Base-by-base conservation (phyloP, 2,329 filamentous ascomycete genomes). In the Drechmeria coniospora region DNA sequence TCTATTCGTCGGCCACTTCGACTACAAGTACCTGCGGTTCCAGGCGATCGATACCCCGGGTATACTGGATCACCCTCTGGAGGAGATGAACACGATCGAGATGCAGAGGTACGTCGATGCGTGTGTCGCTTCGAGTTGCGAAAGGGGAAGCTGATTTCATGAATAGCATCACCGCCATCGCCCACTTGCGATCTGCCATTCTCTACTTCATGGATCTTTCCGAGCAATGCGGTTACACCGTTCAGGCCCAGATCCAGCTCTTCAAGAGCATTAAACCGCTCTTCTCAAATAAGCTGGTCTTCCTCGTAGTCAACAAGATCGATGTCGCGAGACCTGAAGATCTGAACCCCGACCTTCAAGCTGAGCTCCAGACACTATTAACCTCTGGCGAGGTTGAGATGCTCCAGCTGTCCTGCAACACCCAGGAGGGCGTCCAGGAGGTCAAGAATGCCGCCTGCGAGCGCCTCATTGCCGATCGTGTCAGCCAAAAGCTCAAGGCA, bases 51-150 rank as follows among this genome's bases (percentile, higher is more conserved):
- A 98, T 57, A 98, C 90, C 8, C 87, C 87, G n/a, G 90, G 90
- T 65, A 93, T 98, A 41, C 63, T 98, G 35, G 90, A 98, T 45
- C 90, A 98, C 53, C 86, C 87, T 20, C 72, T 98, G 7, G 90
- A 95, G 58, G 90, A 95, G 61, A 98, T 95, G 90, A 93, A 94
- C 61, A 95, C 90, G 4, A 98, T 98, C 49, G 90, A 98, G 59
- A 95, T 95, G 83, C 90, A 95, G 64, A 56, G 42, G 40, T 45
- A 30, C 29, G 34, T 18, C 11, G 20, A 19, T n/a, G n/a, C n/a
- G n/a, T n/a, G n/a, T n/a, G n/a, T n/a, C n/a, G n/a, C n/a, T n/a
- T n/a, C n/a, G n/a, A n/a, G n/a, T n/a, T n/a, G n/a, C n/a, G n/a
- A 9, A 12, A 14, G 4, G 3, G 4, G 15, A 22, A 23, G 16